Conservation (phyloP, 192 early-diverging fungal species). For the Anaeromyces robustus region DNA sequence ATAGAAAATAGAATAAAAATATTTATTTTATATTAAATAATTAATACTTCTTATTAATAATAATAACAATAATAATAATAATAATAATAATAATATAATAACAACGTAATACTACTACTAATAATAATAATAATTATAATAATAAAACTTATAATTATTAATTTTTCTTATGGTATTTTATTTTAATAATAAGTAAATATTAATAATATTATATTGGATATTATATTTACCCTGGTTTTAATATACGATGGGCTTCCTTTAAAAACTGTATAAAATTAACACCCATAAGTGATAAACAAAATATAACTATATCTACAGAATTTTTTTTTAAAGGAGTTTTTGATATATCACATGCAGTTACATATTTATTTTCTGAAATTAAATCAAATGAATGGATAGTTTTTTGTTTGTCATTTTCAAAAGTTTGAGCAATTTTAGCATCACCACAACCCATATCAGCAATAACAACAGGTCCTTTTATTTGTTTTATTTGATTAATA, state of each 20-base stretch:
- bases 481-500: slow-evolving; percentile 16
- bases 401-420: slow-evolving; percentile 22
- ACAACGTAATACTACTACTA: too few relatives aligned
- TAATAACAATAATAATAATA: too few relatives aligned
- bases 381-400: slow-evolving; percentile 76
- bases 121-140: too few relatives aligned
- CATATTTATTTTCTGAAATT: slow-evolving; percentile 54
- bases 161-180: too few relatives aligned
- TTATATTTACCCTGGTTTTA: slow-evolving; percentile 57
- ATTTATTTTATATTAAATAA: too few relatives aligned
- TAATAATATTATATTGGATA: too few relatives aligned
- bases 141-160: too few relatives aligned
- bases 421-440: slow-evolving; percentile 60
- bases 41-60: too few relatives aligned
- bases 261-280: slow-evolving; percentile 87
- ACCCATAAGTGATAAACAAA: slow-evolving; percentile 93
- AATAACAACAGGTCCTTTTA: slow-evolving; percentile 33
- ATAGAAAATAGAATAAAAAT: too few relatives aligned
- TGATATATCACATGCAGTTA: slow-evolving; percentile 86
- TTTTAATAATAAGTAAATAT: too few relatives aligned
- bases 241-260: slow-evolving; percentile 69
- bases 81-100: too few relatives aligned
- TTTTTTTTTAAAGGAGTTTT: slow-evolving; percentile 54
- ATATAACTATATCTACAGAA: slow-evolving; percentile 68
- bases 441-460: slow-evolving; percentile 97